These are phyloP conservation scores for Centrapalus pauciflorus DNA, from an alignment of 129 eudicot genomes.

Conservation along the genomic window DNA sequence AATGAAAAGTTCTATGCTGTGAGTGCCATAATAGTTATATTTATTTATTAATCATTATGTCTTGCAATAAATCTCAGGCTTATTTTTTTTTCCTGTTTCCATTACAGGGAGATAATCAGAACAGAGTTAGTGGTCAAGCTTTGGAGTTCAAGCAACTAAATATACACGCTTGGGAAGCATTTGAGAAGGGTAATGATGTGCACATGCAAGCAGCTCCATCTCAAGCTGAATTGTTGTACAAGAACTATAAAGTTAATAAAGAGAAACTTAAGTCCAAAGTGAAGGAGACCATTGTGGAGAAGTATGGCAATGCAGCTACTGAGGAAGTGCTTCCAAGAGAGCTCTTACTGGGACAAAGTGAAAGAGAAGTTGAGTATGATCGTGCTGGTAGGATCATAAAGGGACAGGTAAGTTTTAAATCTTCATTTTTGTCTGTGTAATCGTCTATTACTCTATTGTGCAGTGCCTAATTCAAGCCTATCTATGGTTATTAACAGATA, in stretches of 20 bases:
- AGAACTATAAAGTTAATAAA: conserved; percentile 66
- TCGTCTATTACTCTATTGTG: too few species aligned
- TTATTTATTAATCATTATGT: not conserved
- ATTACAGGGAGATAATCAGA: conserved; percentile 71
- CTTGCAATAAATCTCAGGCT: too few species aligned
- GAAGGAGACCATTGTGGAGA: conserved; percentile 74
- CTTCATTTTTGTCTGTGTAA: not conserved
- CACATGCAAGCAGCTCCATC: conserved; percentile 99
- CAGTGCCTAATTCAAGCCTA: too few species aligned
- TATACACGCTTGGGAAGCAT: conserved; percentile 92
- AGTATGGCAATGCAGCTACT: conserved; percentile 87
- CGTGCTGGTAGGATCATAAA: conserved; percentile 92
- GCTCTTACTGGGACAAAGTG: conserved; percentile 91
- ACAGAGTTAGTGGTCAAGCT: conserved; percentile 93
- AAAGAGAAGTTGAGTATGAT: conserved; percentile 89
- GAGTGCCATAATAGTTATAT: conserved; percentile 7
- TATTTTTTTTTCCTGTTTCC: not conserved
- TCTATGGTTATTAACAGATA: too few species aligned
- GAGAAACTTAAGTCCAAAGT: conserved; percentile 74
- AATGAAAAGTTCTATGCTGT: conserved; percentile 77
- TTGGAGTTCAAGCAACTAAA: conserved; percentile 88
- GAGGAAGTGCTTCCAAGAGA: conserved; percentile 70
- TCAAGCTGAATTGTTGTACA: conserved; percentile 76
- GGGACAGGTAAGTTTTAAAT: conserved; percentile 64
- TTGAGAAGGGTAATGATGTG: conserved; percentile 89